Base-by-base conservation (phyloP, 768 basidiomycete genomes). In the Hericium coralloides region DNA sequence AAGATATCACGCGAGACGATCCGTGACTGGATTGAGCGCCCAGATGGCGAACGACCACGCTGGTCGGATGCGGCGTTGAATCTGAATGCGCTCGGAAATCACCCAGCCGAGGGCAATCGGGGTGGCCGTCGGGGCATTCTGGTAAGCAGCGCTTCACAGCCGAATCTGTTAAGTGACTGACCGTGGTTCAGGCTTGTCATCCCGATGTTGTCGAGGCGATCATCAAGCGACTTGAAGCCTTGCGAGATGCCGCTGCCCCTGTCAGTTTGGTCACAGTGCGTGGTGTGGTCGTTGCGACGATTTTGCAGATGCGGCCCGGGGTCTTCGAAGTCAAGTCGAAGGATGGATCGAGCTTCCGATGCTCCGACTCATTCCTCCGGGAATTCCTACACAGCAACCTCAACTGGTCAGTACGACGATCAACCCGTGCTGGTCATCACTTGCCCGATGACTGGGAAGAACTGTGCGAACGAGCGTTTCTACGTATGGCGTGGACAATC, bases 391-490 rank as follows among this genome's bases (percentile, higher is more conserved):
- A 58, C 17, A 36, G 55, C 2, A 52, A 61, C 2, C 18, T 74
- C 18, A 57, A 45, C 15, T 74, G 71, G 72, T 62, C 63, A 0
- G 3, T 59, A 36, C 66, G 68, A 3, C 47, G 57, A 2, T 62
- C 65, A 17, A 75, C 73, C 9, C 57, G 64, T 22, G 73, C 73
- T 2, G 73, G 66, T 0, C 69, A 72, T 41, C 75, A 76, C 51
- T 23, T 70, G 4, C 74, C 74, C 2, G 51, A 2, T 0, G 61
- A 76, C 56, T 58, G 58, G n/a, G 62, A 69, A 15, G 61, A 69
- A 1, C 20, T 63, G 3, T 60, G 60, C 6, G 36, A 54, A 2
- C 39, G 59, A 0, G 55, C 67, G 0, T 58, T 63, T 45, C 26
- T 73, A 1, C 59, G 67, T 0, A 56, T 65, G 37, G 69, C 67